These are phyloP conservation scores for Candida freyschussii DNA, from an alignment of 1,139 yeast genomes.

Conservation along the genomic window DNA sequence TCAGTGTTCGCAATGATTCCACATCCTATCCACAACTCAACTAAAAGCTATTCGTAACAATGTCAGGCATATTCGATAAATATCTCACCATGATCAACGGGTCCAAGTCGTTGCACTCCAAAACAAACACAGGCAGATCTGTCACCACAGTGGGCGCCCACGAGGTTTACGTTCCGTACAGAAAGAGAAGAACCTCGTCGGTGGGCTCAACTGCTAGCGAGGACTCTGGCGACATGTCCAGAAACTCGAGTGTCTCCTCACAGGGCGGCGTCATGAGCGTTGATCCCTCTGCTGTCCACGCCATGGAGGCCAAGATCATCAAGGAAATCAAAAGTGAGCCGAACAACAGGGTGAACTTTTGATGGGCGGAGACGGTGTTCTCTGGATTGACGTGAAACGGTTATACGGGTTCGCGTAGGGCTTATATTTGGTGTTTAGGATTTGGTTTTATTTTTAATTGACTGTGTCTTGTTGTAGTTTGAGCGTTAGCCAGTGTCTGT, in stretches of 20 bases:
- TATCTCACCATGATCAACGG: conserved; percentile 23
- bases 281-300: conserved; percentile 4
- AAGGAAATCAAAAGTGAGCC: conserved; percentile 20
- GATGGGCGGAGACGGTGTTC: conserved; percentile 1
- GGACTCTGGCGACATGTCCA: conserved; percentile 9
- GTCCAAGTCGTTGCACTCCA: conserved; percentile 16
- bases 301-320: conserved; percentile 7
- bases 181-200: conserved; percentile 18
- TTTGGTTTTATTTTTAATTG: conserved; percentile 1
- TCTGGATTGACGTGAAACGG: neutral
- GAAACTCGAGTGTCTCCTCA: conserved; percentile 3
- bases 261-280: too few species aligned
- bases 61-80: conserved; percentile 27
- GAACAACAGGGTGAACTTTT: conserved; percentile 26
- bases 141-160: conserved; percentile 14
- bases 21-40: too few species aligned
- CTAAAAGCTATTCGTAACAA: conserved; percentile 9
- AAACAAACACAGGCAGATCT: conserved; percentile 17
- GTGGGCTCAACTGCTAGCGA: conserved; percentile 8
- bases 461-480: too few species aligned
- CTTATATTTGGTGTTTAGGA: neutral
- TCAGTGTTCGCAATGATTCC: too few species aligned
- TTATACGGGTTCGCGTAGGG: neutral
- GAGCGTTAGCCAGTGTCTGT: too few species aligned
- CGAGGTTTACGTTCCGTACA: conserved; percentile 18